These are phyloP conservation scores for Penicillium sp. DNA, from an alignment of 2,329 filamentous ascomycete species.

Conservation along the genomic window DNA sequence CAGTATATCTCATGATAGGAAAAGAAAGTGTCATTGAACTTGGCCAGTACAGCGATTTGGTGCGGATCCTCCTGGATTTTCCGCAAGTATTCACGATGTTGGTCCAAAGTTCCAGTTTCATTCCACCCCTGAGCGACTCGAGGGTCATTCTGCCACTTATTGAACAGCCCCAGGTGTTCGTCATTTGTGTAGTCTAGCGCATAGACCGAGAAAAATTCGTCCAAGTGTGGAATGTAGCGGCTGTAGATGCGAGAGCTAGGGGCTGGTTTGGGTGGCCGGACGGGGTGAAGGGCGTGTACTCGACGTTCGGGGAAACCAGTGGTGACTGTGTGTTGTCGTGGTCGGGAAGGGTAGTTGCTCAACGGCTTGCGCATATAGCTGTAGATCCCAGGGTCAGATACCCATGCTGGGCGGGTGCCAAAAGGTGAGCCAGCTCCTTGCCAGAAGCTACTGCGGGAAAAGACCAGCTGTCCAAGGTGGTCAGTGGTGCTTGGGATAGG, in stretches of 20 bases:
- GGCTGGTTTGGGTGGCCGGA: conserved; percentile 64
- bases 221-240: conserved; percentile 71
- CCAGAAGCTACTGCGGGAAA: conserved; percentile 61
- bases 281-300: conserved; percentile 65
- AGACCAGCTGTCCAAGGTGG: conserved; percentile 45
- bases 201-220: conserved; percentile 74
- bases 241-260: conserved; percentile 72
- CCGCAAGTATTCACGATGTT: conserved; percentile 60
- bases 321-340: conserved; percentile 42
- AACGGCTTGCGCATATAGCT: conserved; percentile 18
- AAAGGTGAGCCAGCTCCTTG: conserved; percentile 67
- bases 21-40: conserved; percentile 68
- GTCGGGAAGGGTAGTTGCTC: conserved; percentile 26
- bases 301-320: conserved; percentile 48
- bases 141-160: conserved; percentile 79
- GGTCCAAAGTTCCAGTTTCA: conserved; percentile 69
- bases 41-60: conserved; percentile 65
- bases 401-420: conserved; percentile 62
- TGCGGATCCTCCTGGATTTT: conserved; percentile 69
- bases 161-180: conserved; percentile 67
- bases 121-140: conserved; percentile 78
- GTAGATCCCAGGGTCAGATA: conserved; percentile 44
- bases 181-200: conserved; percentile 64
- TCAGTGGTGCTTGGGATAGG: conserved; percentile 32
- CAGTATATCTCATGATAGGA: conserved; percentile 80